These are phyloP conservation scores for Corylus heterophylla DNA, from an alignment of 306 rosid genomes.

Conservation along the genomic window DNA sequence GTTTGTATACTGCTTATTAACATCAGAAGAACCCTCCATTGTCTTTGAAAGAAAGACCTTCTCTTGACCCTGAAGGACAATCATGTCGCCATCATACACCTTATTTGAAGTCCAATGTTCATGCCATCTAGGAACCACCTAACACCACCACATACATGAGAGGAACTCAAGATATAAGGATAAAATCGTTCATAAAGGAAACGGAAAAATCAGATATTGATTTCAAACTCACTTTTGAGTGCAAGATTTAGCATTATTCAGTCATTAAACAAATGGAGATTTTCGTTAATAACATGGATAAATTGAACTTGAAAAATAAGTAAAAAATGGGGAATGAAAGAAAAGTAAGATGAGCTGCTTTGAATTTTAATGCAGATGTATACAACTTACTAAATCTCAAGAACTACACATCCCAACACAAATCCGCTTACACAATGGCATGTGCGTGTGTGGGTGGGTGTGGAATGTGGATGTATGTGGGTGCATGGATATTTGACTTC, in stretches of 20 bases:
- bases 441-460: too few species aligned
- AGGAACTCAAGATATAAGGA: conserved; percentile 10
- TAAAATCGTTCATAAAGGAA: not conserved
- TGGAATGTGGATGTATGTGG: not conserved
- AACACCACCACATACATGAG: conserved; percentile 24
- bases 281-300: not conserved
- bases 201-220: not conserved
- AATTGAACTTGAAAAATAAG: not conserved
- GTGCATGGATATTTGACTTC: not conserved
- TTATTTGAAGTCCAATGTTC: conserved; percentile 98
- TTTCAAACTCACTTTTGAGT: not conserved
- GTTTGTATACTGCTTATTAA: conserved; percentile 71
- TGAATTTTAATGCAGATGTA: not conserved
- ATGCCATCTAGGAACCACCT: conserved; percentile 95
- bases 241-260: not conserved
- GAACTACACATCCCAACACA: not conserved
- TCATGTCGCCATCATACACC: conserved; percentile 98
- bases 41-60: conserved; percentile 69
- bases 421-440: not conserved
- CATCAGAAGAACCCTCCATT: conserved; percentile 51
- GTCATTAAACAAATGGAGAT: not conserved
- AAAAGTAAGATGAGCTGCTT: not conserved
- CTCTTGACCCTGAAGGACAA: conserved; percentile 98
- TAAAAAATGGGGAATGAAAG: not conserved
- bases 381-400: not conserved